phyloP scores from a whole-genome alignment of 2,329 filamentous ascomycete genomes.

The Chaetomium olivaceum region DNA sequence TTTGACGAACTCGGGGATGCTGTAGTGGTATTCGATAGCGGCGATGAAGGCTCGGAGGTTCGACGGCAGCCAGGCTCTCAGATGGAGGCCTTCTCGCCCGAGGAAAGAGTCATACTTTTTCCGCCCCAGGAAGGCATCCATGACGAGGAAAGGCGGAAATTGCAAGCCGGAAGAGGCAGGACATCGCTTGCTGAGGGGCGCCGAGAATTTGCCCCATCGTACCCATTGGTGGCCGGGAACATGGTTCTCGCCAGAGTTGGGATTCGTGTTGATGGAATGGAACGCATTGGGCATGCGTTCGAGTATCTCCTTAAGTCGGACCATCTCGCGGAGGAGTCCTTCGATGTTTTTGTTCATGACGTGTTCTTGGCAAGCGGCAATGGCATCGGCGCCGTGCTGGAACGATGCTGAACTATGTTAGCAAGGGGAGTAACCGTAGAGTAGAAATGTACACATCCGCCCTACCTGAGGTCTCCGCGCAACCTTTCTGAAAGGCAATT shows the following conservation, averaged over 20 bases:
- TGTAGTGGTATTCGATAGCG: conserved; percentile 56
- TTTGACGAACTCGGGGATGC: conserved; percentile 55
- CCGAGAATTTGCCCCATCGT: conserved; percentile 53
- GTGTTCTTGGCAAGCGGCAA: conserved; percentile 54
- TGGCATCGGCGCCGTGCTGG: conserved; percentile 53
- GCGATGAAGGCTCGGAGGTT: conserved; percentile 58
- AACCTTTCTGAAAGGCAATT: conserved; percentile 53
- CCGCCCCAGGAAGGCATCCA: conserved; percentile 56
- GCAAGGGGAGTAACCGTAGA: neutral
- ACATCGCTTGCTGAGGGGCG: conserved; percentile 51
- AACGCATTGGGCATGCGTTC: conserved; percentile 56
- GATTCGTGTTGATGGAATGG: conserved; percentile 55
- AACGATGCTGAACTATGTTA: conserved; percentile 43
- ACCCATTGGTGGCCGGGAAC: conserved; percentile 51
- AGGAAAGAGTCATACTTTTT: conserved; percentile 55
- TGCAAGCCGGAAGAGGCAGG: conserved; percentile 54
- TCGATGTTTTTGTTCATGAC: conserved; percentile 56
- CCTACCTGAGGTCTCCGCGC: conserved; percentile 47
- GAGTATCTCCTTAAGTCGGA: conserved; percentile 54
- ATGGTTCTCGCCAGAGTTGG: conserved; percentile 53
- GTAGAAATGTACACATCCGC: neutral
- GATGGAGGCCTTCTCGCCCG: conserved; percentile 52
- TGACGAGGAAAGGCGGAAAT: conserved; percentile 54
- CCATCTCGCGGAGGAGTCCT: conserved; percentile 51
- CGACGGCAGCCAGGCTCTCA: conserved; percentile 55